Percentiles rank a stretch among this genome's conserved stretches.
Conservation (phyloP, 2,329 filamentous ascomycete genomes). For the Biscogniauxia mediterranea region DNA sequence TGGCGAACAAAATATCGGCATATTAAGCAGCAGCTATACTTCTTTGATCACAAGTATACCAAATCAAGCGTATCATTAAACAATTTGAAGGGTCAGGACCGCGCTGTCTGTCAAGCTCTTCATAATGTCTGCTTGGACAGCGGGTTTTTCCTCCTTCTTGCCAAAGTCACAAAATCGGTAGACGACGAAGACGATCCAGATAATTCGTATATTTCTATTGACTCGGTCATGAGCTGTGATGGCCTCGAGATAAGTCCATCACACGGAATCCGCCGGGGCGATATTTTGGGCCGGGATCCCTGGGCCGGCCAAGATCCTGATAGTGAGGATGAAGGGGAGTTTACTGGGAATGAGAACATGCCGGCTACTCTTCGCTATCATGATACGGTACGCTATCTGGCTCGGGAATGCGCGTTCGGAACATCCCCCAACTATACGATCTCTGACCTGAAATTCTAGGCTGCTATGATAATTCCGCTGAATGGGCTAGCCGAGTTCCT, state of each 20-base stretch:
- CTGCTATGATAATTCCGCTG: constrained; percentile 13
- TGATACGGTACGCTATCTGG: constrained; percentile 15
- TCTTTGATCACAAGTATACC: constrained; percentile 26
- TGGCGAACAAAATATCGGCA: constrained; percentile 4
- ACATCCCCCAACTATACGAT: background rate
- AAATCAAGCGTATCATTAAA: constrained; percentile 17
- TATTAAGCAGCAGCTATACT: constrained; percentile 12
- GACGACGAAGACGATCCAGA: background rate
- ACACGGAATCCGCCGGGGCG: background rate
- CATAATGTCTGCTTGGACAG: constrained; percentile 9
- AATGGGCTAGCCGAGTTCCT: background rate
- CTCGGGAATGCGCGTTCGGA: background rate
- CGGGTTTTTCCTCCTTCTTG: constrained; percentile 20
- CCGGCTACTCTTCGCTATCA: constrained; percentile 16
- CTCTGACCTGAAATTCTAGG: constrained; percentile 4
- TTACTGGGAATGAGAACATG: constrained; percentile 17
- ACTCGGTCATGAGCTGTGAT: background rate
- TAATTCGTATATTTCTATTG: background rate
- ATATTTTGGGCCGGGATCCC: constrained; percentile 6
- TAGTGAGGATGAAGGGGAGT: constrained; percentile 14
- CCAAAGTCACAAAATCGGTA: constrained; percentile 16
- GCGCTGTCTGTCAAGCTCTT: constrained; percentile 15
- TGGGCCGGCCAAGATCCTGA: constrained; percentile 3
- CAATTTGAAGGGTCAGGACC: constrained; percentile 26
- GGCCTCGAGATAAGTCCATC: background rate